Evolutionary conservation across 176 grass and related monocot genomes (phyloP).

Genomic region (Hordeum vulgare): MorexV3_pseudomolecules_assembly NC_058521.1:21437164-21437663

Average conservation of each 20-base stretch:
- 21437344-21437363: not conserved
- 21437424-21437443: not conserved
- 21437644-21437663: not conserved
- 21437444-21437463: not conserved
- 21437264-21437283: no score
- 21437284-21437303: no score
- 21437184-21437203: no score
- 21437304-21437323: not conserved
- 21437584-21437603: not conserved
- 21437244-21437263: no score
- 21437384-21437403: not conserved
- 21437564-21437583: not conserved
- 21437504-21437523: not conserved
- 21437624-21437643: not conserved
- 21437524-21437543: not conserved
- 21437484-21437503: not conserved
- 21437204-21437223: no score
- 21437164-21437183: no score
- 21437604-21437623: not conserved
- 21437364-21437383: not conserved
- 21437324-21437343: not conserved
- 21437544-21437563: not conserved
- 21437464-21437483: not conserved
- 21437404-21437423: not conserved
- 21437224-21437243: no score